A percentile compares a stretch with the other conserved stretches of the same genome.
phyloP scores from a whole-genome alignment of 176 grass and related monocot species.

The Guadua angustifolia region DNA sequence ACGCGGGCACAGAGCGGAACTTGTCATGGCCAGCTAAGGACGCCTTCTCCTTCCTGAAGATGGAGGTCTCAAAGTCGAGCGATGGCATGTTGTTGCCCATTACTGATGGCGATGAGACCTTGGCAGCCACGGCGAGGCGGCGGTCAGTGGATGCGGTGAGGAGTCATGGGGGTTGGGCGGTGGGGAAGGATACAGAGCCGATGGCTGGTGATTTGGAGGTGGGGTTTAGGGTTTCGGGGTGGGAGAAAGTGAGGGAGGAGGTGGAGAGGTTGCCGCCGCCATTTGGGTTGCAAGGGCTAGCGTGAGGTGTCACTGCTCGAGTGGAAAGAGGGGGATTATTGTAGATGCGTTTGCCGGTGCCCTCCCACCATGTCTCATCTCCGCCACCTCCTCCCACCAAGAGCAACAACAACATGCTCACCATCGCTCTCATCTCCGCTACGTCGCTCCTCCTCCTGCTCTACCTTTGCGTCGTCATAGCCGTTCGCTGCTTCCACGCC shows the following conservation, averaged over 20 bases:
- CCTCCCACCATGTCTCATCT: no score
- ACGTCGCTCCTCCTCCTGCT: no score
- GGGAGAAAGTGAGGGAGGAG: slow-evolving; percentile 25
- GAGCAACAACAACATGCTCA: no score
- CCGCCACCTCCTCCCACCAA: no score
- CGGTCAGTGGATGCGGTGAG: slow-evolving; percentile 36
- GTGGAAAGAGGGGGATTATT: not conserved
- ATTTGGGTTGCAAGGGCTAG: slow-evolving; percentile 37
- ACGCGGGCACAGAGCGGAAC: slow-evolving; percentile 34
- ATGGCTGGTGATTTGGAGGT: slow-evolving; percentile 44
- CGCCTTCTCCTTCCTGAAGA: slow-evolving; percentile 55
- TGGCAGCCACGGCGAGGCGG: slow-evolving; percentile 39
- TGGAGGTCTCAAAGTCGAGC: no score
- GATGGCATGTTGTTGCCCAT: not conserved
- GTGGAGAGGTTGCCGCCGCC: slow-evolving; percentile 60
- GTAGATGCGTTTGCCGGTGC: not conserved
- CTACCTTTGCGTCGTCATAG: no score
- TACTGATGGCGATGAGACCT: slow-evolving; percentile 48
- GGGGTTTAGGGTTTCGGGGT: slow-evolving; percentile 53
- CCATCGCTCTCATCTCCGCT: no score
- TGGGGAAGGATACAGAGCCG: slow-evolving; percentile 35
- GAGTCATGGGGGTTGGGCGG: slow-evolving; percentile 22
- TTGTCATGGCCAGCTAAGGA: slow-evolving; percentile 69
- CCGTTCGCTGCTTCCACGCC: no score
- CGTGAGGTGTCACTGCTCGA: slow-evolving; percentile 19